These are phyloP conservation scores for Pulveroboletus sp. DNA, from an alignment of 768 basidiomycete species.

Conservation along the genomic window DNA sequence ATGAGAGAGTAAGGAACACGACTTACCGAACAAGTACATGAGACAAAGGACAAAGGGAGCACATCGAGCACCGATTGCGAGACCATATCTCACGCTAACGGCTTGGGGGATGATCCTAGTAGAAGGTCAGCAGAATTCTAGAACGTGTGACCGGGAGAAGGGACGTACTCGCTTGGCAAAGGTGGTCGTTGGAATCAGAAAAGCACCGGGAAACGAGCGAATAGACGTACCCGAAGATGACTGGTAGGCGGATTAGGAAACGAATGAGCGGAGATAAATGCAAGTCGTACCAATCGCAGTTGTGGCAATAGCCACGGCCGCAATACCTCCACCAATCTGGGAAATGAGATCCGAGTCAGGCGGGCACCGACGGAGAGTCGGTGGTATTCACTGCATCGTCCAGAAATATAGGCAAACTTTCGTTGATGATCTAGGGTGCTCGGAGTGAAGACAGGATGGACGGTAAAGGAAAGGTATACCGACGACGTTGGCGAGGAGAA, in stretches of 20 bases:
- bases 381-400: conserved; percentile 54
- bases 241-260: conserved; percentile 31
- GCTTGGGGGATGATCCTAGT: conserved; percentile 66
- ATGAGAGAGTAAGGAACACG: background rate
- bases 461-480: conserved; percentile 21
- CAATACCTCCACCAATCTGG: conserved; percentile 63
- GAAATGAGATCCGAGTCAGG: conserved; percentile 28
- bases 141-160: background rate
- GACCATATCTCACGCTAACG: conserved; percentile 73
- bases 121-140: background rate
- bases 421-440: conserved; percentile 63
- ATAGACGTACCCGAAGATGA: conserved; percentile 72
- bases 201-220: background rate
- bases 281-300: conserved; percentile 44
- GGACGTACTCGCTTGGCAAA: conserved; percentile 35
- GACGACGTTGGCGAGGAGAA: conserved; percentile 86
- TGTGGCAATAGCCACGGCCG: conserved; percentile 76
- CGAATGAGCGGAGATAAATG: background rate
- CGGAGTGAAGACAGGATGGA: background rate
- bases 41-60: conserved; percentile 68
- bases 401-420: conserved; percentile 79
- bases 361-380: no score
- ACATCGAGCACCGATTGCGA: conserved; percentile 74
- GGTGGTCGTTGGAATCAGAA: background rate
- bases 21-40: conserved; percentile 58